Evolutionary conservation across 306 rosid genomes (phyloP), one percentile per base, ranked within the genome.

Genomic region (Vachellia collinsii): DNA sequence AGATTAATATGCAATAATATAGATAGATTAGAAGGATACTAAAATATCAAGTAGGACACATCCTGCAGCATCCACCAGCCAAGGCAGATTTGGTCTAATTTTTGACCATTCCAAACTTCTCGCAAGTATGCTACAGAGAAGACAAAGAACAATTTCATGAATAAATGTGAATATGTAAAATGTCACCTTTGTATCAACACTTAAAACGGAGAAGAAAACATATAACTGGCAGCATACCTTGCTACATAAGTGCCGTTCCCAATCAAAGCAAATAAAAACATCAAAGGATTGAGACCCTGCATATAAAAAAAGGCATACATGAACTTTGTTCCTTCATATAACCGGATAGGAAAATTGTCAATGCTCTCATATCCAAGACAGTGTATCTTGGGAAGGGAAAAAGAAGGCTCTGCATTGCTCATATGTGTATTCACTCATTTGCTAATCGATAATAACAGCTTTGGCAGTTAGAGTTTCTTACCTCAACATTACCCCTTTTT

Each of bases 41-140:
- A 90, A 86, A 81, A 62, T 54, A 80, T 94, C 98, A 41, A 94
- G 97, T 66, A 94, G 75, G 80, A 94, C 88, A 46, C 98, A 94
- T 81, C 96, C 97, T 84, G 82, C 87, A 14, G 98, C 96, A 75
- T 94, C 98, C 72, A 89, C 98, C 17, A 94, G 89, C 98, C 98
- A 94, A 1, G 97, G 92, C n/a, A 94, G 85, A 87, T 94, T 94
- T 20, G 98, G 94, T 77, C 50, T 38, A 84, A 94, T 63, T 79
- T 14, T 86, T 51, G 88, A 84, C 98, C 98, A 92, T 36, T 86
- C 88, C 87, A 86, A 14, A 86, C 97, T 88, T 86, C 72, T 82
- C 82, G 88, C 90, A 43, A 94, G 90, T 81, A 94, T 94, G 84
- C 97, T 92, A 75, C 84, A 79, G 43, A 85, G 44, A 77, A 62